A percentile compares a stretch with the other conserved stretches of the same genome.
Evolutionary conservation across 495 filamentous ascomycete species (phyloP).

Genomic region (Pyronema omphalodes): DNA sequence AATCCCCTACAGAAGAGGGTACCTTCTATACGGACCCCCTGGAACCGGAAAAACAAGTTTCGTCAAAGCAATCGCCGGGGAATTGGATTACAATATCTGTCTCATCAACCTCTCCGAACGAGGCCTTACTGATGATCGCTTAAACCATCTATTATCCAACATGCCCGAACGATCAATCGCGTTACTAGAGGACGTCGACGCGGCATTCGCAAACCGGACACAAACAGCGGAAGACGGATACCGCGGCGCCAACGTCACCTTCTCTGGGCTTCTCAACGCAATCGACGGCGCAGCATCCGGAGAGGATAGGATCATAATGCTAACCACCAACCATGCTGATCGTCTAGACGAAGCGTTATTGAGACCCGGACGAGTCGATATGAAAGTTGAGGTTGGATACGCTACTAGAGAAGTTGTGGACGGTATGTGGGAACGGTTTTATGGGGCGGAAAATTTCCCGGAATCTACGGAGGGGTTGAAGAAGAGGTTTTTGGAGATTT

Average conservation of each 20-base stretch:
- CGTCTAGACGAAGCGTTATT: slow-evolving; percentile 77
- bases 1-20: slow-evolving; percentile 60
- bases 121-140: slow-evolving; percentile 78
- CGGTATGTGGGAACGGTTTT: slow-evolving; percentile 88
- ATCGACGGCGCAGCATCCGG: slow-evolving; percentile 89
- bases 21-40: slow-evolving; percentile 72
- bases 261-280: slow-evolving; percentile 84
- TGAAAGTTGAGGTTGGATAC: slow-evolving; percentile 77
- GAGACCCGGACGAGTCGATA: slow-evolving; percentile 79
- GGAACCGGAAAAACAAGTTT: slow-evolving; percentile 94
- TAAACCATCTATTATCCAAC: slow-evolving; percentile 75
- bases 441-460: slow-evolving; percentile 30
- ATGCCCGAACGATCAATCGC: slow-evolving; percentile 72
- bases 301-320: slow-evolving; percentile 79
- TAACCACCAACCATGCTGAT: slow-evolving; percentile 90
- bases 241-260: slow-evolving; percentile 76
- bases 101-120: slow-evolving; percentile 86
- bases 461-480: background rate
- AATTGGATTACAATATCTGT: slow-evolving; percentile 83
- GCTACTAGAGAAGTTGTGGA: slow-evolving; percentile 68
- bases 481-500: background rate
- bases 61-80: slow-evolving; percentile 82
- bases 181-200: slow-evolving; percentile 86
- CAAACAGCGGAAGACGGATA: slow-evolving; percentile 72
- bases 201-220: slow-evolving; percentile 49